phyloP scores from a whole-genome alignment of 2,329 filamentous ascomycete genomes.

The Macrophomina phaseolina region DNA sequence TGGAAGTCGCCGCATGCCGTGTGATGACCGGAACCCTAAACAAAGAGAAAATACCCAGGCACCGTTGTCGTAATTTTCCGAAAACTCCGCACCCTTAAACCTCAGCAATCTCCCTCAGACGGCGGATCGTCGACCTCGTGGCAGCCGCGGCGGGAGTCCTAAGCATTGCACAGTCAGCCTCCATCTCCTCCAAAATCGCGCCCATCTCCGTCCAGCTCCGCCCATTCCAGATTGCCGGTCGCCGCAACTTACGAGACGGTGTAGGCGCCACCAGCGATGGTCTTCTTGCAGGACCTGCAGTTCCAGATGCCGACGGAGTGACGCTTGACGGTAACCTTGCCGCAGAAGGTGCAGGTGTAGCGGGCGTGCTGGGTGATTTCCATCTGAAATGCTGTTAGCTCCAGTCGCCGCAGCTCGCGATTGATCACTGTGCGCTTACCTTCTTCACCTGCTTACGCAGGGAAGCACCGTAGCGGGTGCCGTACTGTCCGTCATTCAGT shows the following conservation, averaged over 20 bases:
- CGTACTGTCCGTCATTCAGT: constrained; percentile 15
- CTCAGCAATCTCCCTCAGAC: constrained; percentile 96
- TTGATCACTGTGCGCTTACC: constrained; percentile 2
- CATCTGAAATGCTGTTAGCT: constrained; percentile 61
- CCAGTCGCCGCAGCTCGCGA: not conserved
- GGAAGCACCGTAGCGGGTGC: constrained; percentile 88
- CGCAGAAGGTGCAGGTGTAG: constrained; percentile 89
- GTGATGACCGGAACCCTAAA: constrained; percentile 28
- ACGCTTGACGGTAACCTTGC: constrained; percentile 91
- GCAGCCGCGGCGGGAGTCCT: constrained; percentile 92
- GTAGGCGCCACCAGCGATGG: constrained; percentile 91
- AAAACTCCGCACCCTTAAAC: constrained; percentile 64
- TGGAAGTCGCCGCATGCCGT: constrained; percentile 28
- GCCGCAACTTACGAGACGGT: constrained; percentile 82
- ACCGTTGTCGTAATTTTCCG: constrained; percentile 27
- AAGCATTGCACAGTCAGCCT: constrained; percentile 33
- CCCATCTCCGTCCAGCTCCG: not conserved
- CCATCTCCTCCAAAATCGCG: not conserved
- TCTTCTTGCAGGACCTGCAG: constrained; percentile 95
- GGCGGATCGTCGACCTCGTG: constrained; percentile 94
- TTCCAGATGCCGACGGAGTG: constrained; percentile 94
- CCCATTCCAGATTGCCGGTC: not conserved
- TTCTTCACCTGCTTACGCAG: constrained; percentile 99
- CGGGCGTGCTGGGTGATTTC: constrained; percentile 96
- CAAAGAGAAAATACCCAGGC: constrained; percentile 29